Conservation (phyloP, 352 stramenopile genomes). For the Phytophthora podocarpi region DNA sequence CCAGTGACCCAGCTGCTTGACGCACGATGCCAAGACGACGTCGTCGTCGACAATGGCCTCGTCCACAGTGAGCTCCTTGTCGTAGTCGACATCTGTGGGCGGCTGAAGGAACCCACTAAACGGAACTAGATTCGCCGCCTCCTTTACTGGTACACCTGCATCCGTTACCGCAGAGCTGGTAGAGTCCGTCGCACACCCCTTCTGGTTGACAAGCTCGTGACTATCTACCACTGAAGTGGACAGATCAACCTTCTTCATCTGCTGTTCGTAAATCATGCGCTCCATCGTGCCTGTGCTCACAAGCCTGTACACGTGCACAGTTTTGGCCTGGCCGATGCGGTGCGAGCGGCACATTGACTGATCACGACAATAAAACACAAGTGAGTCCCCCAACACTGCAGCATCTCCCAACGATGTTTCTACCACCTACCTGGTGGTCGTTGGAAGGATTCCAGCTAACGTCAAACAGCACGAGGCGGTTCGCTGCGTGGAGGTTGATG, state of each 20-base stretch:
- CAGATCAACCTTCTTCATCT: conserved; percentile 88
- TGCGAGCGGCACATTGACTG: conserved; percentile 93
- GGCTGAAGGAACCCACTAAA: conserved; percentile 71
- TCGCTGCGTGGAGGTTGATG: conserved; percentile 90
- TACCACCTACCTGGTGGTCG: conserved; percentile 75
- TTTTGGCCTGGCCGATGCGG: conserved; percentile 89
- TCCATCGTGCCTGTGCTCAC: conserved; percentile 93
- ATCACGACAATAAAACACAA: conserved; percentile 10
- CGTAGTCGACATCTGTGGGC: conserved; percentile 38
- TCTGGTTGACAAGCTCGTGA: conserved; percentile 18
- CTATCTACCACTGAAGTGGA: conserved; percentile 81
- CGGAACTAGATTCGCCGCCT: conserved; percentile 17
- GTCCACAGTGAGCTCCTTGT: conserved; percentile 39
- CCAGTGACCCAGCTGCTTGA: conserved; percentile 61
- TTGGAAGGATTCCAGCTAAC: conserved; percentile 93
- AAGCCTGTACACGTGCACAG: conserved; percentile 92
- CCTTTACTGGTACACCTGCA: neutral
- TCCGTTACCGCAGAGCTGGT: neutral
- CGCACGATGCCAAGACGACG: conserved; percentile 61
- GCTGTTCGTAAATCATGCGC: conserved; percentile 91
- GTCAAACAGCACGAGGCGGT: conserved; percentile 91
- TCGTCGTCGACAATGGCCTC: conserved; percentile 49
- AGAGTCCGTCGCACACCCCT: neutral
- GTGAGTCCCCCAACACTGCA: neutral
- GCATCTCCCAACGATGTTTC: neutral